phyloP scores from a whole-genome alignment of 2,329 filamentous ascomycete genomes.

The Amphichorda felina region DNA sequence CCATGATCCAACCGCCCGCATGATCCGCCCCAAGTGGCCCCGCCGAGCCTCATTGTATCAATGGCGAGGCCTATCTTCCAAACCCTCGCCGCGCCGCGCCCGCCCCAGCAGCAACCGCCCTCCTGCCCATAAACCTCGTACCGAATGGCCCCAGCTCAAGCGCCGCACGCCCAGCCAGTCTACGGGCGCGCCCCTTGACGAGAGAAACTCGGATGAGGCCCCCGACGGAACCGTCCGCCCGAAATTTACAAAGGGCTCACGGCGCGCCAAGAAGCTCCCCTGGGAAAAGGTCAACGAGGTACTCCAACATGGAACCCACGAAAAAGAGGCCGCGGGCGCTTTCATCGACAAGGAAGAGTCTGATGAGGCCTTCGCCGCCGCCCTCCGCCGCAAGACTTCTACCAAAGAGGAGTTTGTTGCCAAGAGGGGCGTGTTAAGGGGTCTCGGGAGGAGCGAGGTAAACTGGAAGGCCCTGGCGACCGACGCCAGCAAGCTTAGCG shows the following conservation, averaged over 20 bases:
- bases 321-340: too few species aligned
- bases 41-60: conserved; percentile 6
- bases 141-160: conserved; percentile 4
- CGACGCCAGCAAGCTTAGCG: neutral
- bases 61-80: neutral
- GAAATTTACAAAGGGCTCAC: too few species aligned
- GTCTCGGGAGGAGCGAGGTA: neutral
- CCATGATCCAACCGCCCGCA: conserved; percentile 9
- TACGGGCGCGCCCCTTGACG: neutral
- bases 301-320: too few species aligned
- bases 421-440: neutral
- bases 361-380: neutral
- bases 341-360: neutral
- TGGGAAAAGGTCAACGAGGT: too few species aligned
- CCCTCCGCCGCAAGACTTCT: neutral
- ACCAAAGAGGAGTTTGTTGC: neutral
- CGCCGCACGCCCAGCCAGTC: neutral
- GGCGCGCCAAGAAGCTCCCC: too few species aligned
- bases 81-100: neutral
- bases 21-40: conserved; percentile 17
- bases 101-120: neutral
- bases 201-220: neutral
- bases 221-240: neutral
- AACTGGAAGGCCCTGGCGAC: neutral
- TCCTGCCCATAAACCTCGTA: too few species aligned